These are phyloP conservation scores for Candida sanyiensis DNA, from an alignment of 805 yeast genomes.

Conservation along the genomic window DNA sequence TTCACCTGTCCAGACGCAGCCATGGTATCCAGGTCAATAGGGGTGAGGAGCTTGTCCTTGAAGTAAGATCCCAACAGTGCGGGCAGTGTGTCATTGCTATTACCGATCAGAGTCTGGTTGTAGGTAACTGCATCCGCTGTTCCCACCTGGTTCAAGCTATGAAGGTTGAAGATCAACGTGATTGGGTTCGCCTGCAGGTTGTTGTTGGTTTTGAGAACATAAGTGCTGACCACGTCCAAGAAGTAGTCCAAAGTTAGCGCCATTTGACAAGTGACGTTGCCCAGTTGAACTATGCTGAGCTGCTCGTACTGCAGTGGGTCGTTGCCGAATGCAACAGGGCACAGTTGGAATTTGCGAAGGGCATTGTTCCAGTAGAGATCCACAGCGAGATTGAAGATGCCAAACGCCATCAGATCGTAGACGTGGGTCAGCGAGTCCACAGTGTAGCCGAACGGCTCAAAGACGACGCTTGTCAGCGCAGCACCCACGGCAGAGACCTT, in stretches of 20 bases:
- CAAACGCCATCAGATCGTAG: conserved; percentile 33
- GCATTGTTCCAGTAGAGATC: conserved; percentile 54
- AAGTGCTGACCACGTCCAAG: conserved; percentile 27
- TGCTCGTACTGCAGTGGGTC: conserved; percentile 1
- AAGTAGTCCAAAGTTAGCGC: conserved; percentile 25
- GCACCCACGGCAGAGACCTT: conserved; percentile 38
- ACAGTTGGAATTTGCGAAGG: conserved; percentile 46
- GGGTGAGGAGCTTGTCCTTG: conserved; percentile 26
- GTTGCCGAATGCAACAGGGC: conserved; percentile 42
- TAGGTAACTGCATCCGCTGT: background rate
- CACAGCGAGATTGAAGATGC: conserved; percentile 41
- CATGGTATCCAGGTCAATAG: conserved; percentile 23
- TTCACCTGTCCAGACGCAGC: conserved; percentile 17
- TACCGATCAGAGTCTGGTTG: conserved; percentile 6
- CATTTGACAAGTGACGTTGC: conserved; percentile 20
- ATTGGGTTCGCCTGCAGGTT: conserved; percentile 41
- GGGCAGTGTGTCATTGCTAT: conserved; percentile 23
- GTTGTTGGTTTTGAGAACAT: conserved; percentile 38
- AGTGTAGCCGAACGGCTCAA: conserved; percentile 29
- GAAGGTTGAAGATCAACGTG: conserved; percentile 35
- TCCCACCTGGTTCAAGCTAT: conserved; percentile 11
- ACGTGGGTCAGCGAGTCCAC: conserved; percentile 27
- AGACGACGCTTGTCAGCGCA: conserved; percentile 29
- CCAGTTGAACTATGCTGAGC: conserved; percentile 12
- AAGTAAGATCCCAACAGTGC: conserved; percentile 18